Evolutionary conservation across 2,329 filamentous ascomycete species (phyloP).

Genomic region (Cladophialophora exuberans): DNA sequence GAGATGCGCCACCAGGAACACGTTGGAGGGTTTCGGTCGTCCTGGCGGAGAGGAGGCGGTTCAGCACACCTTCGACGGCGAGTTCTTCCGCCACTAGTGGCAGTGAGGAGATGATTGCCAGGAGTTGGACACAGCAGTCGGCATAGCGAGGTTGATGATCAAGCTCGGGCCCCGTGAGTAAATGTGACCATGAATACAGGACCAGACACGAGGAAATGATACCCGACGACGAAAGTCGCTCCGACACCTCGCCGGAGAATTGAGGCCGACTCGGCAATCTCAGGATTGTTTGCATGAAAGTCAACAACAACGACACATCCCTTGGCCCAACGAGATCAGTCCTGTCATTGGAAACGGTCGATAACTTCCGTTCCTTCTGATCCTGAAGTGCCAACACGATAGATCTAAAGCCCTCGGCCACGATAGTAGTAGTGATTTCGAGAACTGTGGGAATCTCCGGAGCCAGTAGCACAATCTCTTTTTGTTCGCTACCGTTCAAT

Average conservation of each 20-base stretch:
- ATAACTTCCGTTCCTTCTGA: slow-evolving; percentile 49
- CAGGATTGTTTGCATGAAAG: slow-evolving; percentile 82
- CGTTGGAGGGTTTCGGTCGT: slow-evolving; percentile 75
- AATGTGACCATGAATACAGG: slow-evolving; percentile 92
- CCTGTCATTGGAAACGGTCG: slow-evolving; percentile 9
- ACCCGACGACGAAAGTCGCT: slow-evolving; percentile 67
- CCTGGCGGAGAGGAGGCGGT: slow-evolving; percentile 76
- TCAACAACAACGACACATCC: slow-evolving; percentile 85
- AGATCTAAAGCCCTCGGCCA: slow-evolving; percentile 79
- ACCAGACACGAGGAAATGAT: slow-evolving; percentile 80
- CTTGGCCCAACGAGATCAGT: slow-evolving; percentile 64
- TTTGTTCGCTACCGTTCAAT: slow-evolving; percentile 30
- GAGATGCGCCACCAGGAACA: slow-evolving; percentile 66
- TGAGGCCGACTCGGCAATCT: slow-evolving; percentile 76
- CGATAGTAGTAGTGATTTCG: slow-evolving; percentile 77
- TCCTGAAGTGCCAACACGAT: slow-evolving; percentile 83
- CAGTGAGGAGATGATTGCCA: slow-evolving; percentile 83
- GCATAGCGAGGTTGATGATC: slow-evolving; percentile 80
- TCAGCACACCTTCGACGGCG: slow-evolving; percentile 81
- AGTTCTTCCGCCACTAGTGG: slow-evolving; percentile 84
- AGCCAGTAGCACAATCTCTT: slow-evolving; percentile 19
- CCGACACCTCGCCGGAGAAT: slow-evolving; percentile 70
- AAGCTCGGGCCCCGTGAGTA: slow-evolving; percentile 67
- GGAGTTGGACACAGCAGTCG: slow-evolving; percentile 84
- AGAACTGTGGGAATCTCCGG: slow-evolving; percentile 42